phyloP scores from a whole-genome alignment of 108 stramenopile species.

The Nannochloropsis gaditana region DNA sequence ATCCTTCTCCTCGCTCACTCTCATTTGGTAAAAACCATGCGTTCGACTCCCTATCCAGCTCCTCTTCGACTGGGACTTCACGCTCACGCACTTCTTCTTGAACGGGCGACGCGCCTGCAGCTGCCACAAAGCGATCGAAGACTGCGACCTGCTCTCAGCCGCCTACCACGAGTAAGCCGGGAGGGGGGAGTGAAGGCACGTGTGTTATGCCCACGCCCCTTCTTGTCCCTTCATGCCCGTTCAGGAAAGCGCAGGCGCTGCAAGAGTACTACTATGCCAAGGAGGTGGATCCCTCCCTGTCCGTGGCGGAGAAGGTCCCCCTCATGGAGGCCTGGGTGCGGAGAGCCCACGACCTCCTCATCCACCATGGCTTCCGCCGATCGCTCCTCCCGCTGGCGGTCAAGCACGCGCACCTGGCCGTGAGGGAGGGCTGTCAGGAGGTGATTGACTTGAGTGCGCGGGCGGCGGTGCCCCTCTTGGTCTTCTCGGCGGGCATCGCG shows the following conservation, averaged over 20 bases:
- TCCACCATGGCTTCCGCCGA: background rate
- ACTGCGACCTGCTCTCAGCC: slow-evolving; percentile 26
- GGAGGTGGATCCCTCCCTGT: slow-evolving; percentile 36
- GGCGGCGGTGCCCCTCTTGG: slow-evolving; percentile 30
- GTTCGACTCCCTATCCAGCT: background rate
- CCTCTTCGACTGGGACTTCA: slow-evolving; percentile 38
- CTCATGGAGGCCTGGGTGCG: slow-evolving; percentile 43
- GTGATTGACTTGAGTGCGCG: slow-evolving; percentile 25
- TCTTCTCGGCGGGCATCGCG: slow-evolving; percentile 44
- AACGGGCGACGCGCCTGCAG: slow-evolving; percentile 27
- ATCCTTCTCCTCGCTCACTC: background rate
- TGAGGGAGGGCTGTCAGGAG: slow-evolving; percentile 29
- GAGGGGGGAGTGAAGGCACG: slow-evolving; percentile 22
- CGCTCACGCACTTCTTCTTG: slow-evolving; percentile 43
- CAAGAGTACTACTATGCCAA: background rate
- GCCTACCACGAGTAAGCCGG: slow-evolving; percentile 26
- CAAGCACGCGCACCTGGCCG: slow-evolving; percentile 21
- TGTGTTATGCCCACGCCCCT: slow-evolving; percentile 23
- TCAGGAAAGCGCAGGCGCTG: background rate
- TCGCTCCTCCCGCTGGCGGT: slow-evolving; percentile 19
- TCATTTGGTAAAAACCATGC: background rate
- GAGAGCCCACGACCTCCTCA: slow-evolving; percentile 29
- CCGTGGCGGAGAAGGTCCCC: slow-evolving; percentile 21
- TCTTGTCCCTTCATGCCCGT: background rate
- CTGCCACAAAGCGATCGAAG: slow-evolving; percentile 39